phyloP scores from a whole-genome alignment of 495 filamentous ascomycete genomes.

The Aspergillus ostianus region DNA sequence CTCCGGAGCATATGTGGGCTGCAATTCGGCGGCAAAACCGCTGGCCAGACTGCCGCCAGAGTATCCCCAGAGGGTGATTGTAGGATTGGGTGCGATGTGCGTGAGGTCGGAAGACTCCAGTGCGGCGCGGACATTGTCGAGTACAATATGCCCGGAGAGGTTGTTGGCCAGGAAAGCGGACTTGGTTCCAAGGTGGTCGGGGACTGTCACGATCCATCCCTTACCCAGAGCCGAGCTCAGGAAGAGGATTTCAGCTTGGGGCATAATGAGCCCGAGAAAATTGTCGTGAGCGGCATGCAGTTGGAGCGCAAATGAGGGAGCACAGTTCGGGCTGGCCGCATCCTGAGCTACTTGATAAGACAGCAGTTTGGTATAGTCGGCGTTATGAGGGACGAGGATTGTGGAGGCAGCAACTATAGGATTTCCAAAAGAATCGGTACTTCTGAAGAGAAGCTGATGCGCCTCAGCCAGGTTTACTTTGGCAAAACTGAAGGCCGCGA shows the following conservation, averaged over 20 bases:
- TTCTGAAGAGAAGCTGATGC: conserved; percentile 53
- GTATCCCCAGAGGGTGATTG: conserved; percentile 49
- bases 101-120: conserved; percentile 24
- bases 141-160: conserved; percentile 43
- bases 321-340: conserved; percentile 32
- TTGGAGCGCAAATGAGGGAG: conserved; percentile 21
- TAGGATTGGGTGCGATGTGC: conserved; percentile 18
- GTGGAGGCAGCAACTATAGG: conserved; percentile 51
- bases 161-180: conserved; percentile 42
- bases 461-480: conserved; percentile 35
- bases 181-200: conserved; percentile 47
- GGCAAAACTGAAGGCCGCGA: conserved; percentile 30
- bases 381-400: conserved; percentile 40
- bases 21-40: conserved; percentile 48
- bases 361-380: conserved; percentile 32
- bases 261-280: conserved; percentile 22
- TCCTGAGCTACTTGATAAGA: conserved; percentile 49
- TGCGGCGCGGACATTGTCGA: conserved; percentile 48
- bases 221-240: conserved; percentile 32
- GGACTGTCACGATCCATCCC: conserved; percentile 48
- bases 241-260: conserved; percentile 24
- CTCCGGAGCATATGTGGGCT: conserved; percentile 49
- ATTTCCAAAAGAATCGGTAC: conserved; percentile 42
- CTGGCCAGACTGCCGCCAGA: conserved; percentile 50
- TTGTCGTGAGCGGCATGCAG: conserved; percentile 13